Evolutionary conservation across 176 grass and related monocot species (phyloP).

Genomic region (Eleusine coracana): DNA sequence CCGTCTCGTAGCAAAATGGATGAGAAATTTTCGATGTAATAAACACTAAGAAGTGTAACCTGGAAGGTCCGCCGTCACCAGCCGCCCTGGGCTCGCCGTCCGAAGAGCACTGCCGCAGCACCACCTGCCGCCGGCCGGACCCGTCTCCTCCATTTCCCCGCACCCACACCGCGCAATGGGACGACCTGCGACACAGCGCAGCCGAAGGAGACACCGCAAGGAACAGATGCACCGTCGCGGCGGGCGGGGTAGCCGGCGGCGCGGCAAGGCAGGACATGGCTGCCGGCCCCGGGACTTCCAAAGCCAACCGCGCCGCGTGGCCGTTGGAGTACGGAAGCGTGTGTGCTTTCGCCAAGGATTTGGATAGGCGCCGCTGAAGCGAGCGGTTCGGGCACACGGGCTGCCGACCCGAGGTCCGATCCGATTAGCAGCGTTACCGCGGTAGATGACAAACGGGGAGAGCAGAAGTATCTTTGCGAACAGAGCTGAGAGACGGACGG

Average conservation of each 20-base stretch:
- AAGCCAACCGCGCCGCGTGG: constrained; percentile 14
- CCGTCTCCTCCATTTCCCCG: not conserved
- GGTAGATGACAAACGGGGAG: constrained; percentile 32
- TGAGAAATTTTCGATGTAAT: not conserved
- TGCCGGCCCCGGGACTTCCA: constrained; percentile 28
- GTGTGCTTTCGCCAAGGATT: constrained; percentile 6
- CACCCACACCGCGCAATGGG: not conserved
- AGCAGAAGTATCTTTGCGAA: constrained; percentile 26
- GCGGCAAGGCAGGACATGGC: constrained; percentile 45
- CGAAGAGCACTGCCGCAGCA: constrained; percentile 52
- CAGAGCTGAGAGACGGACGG: not conserved
- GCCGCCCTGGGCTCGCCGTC: constrained; percentile 47
- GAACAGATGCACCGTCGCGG: not conserved
- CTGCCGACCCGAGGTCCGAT: not conserved
- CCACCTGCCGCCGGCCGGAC: not conserved
- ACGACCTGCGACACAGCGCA: not conserved
- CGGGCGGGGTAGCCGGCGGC: not conserved
- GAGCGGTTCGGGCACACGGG: constrained; percentile 8
- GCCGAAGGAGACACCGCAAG: not conserved
- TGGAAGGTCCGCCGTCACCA: constrained; percentile 46
- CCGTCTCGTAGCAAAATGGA: not conserved
- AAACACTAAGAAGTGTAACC: constrained; percentile 25
- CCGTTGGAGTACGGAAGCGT: not conserved
- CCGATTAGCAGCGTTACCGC: not conserved
- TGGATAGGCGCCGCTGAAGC: constrained; percentile 36